phyloP scores from a whole-genome alignment of 805 yeast genomes.

The Candida silvicultrix region DNA sequence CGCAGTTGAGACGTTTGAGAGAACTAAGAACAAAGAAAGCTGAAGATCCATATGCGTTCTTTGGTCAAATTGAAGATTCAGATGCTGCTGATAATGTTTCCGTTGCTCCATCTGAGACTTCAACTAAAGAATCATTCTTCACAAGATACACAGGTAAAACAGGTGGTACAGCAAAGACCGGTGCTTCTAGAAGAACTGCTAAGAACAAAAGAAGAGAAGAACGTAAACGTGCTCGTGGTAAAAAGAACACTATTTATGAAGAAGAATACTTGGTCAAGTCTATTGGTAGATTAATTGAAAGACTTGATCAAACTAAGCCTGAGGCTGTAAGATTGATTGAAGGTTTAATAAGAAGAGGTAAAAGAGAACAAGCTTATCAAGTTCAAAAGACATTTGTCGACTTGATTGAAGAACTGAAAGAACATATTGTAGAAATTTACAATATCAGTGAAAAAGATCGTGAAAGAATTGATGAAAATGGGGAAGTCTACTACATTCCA shows the following conservation, averaged over 20 bases:
- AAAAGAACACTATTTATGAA: conserved; percentile 95
- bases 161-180: conserved; percentile 91
- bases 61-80: conserved; percentile 50
- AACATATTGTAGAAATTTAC: conserved; percentile 71
- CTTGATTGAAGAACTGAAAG: conserved; percentile 47
- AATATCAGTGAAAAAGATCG: conserved; percentile 78
- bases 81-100: conserved; percentile 93
- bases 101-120: conserved; percentile 88
- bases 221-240: conserved; percentile 92
- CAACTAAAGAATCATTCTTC: conserved; percentile 87
- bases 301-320: conserved; percentile 64
- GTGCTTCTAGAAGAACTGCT: conserved; percentile 87
- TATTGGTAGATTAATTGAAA: conserved; percentile 79
- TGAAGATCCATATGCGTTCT: conserved; percentile 81
- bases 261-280: conserved; percentile 91
- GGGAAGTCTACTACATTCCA: conserved; percentile 70
- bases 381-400: conserved; percentile 64
- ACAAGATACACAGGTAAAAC: conserved; percentile 97
- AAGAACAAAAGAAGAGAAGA: conserved; percentile 94
- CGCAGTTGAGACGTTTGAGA: conserved; percentile 79
- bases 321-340: conserved; percentile 75
- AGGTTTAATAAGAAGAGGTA: conserved; percentile 65
- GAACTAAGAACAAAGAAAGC: conserved; percentile 80
- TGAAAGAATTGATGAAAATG: conserved; percentile 85
- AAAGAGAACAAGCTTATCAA: conserved; percentile 75